Conservation (phyloP, 768 basidiomycete species). For the Lactarius hatsudake region DNA sequence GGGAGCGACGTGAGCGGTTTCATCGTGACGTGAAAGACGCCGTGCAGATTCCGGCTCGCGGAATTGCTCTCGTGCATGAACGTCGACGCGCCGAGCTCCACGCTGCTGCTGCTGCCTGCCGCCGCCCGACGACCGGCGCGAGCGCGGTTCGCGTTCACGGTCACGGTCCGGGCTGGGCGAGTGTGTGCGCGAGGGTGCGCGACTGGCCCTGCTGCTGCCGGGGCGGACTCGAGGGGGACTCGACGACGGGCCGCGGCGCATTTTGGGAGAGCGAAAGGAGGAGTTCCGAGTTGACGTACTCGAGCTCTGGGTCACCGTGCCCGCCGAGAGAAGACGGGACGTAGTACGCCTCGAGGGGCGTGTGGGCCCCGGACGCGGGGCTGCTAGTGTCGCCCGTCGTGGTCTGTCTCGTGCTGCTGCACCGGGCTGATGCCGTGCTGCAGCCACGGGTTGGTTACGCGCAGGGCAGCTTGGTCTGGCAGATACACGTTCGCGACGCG, state of each 20-base stretch:
- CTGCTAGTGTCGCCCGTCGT: conserved; percentile 22
- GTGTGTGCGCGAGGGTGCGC: conserved; percentile 41
- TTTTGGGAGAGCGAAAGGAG: conserved; percentile 57
- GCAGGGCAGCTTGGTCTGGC: conserved; percentile 59
- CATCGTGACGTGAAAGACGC: conserved; percentile 57
- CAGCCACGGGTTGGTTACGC: conserved; percentile 65
- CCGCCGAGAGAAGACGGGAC: conserved; percentile 36
- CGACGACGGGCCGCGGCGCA: conserved; percentile 34
- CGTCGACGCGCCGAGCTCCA: conserved; percentile 36
- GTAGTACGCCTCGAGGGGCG: conserved; percentile 29
- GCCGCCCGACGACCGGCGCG: conserved; percentile 31
- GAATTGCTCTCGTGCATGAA: conserved; percentile 50
- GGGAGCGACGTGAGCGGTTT: conserved; percentile 55
- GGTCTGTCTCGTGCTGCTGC: conserved; percentile 24
- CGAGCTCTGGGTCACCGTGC: conserved; percentile 47
- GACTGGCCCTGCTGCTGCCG: conserved; percentile 34
- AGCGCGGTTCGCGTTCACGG: conserved; percentile 35
- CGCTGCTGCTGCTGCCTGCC: too few relatives aligned
- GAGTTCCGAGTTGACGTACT: conserved; percentile 86
- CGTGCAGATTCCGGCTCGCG: conserved; percentile 51
- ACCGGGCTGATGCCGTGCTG: conserved; percentile 42
- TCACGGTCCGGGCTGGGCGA: conserved; percentile 44
- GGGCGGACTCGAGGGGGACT: conserved; percentile 32
- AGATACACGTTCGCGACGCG: conserved; percentile 79
- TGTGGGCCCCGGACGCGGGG: conserved; percentile 23